Percentiles rank a stretch among this genome's conserved stretches.
phyloP scores from a whole-genome alignment of 352 stramenopile genomes.

The Phytophthora megakarya region DNA sequence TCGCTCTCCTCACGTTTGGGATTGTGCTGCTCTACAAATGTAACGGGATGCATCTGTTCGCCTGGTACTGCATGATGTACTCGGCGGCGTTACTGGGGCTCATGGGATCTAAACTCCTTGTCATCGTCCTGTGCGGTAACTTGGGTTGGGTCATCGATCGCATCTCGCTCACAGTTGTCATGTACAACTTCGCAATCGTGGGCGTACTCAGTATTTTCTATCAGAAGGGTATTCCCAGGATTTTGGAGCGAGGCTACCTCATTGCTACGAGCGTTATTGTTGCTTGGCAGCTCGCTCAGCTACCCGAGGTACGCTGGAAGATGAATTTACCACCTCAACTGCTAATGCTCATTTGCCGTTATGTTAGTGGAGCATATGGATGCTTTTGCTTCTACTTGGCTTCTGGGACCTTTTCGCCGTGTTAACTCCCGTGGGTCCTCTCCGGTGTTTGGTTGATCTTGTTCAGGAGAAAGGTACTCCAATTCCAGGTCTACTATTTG shows the following conservation, averaged over 20 bases:
- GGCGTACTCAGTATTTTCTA: slow-evolving; percentile 89
- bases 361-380: slow-evolving; percentile 85
- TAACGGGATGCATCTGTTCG: slow-evolving; percentile 76
- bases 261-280: slow-evolving; percentile 95
- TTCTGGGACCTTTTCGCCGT: slow-evolving; percentile 98
- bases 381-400: slow-evolving; percentile 91
- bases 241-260: slow-evolving; percentile 92
- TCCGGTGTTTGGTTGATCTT: slow-evolving; percentile 93
- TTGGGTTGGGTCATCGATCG: slow-evolving; percentile 60
- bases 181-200: slow-evolving; percentile 91
- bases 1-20: slow-evolving; percentile 75
- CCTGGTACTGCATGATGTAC: slow-evolving; percentile 80
- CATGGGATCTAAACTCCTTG: slow-evolving; percentile 72
- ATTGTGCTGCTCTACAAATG: slow-evolving; percentile 88
- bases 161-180: slow-evolving; percentile 65
- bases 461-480: slow-evolving; percentile 88
- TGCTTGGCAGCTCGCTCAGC: slow-evolving; percentile 94
- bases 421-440: slow-evolving; percentile 93
- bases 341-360: background rate
- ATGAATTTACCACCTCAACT: background rate
- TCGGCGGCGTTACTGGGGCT: slow-evolving; percentile 72
- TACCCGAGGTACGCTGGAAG: slow-evolving; percentile 90
- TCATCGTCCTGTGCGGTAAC: slow-evolving; percentile 58
- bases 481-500: slow-evolving; percentile 95
- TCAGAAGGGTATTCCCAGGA: slow-evolving; percentile 74